Evolutionary conservation across 768 basidiomycete genomes (phyloP).

Genomic region (Suillus spraguei): DNA sequence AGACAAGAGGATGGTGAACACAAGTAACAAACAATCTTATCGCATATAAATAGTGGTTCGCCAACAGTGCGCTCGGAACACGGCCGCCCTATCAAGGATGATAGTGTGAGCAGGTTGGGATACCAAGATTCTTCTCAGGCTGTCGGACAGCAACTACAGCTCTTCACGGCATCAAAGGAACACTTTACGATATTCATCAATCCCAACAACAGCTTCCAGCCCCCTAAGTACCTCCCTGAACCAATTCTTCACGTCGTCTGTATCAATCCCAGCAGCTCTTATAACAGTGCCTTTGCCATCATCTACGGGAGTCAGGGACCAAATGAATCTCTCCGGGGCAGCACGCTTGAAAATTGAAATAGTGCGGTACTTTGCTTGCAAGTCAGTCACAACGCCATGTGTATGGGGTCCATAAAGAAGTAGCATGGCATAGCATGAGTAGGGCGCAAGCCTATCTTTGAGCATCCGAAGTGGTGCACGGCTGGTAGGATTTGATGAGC

Average conservation of each 20-base stretch:
- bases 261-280: slow-evolving; percentile 74
- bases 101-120: background rate
- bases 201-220: slow-evolving; percentile 57
- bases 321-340: slow-evolving; percentile 65
- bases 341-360: slow-evolving; percentile 63
- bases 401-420: slow-evolving; percentile 76
- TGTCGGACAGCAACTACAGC: background rate
- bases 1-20: background rate
- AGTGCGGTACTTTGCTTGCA: slow-evolving; percentile 51
- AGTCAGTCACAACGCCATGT: slow-evolving; percentile 44
- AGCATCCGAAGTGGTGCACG: slow-evolving; percentile 48
- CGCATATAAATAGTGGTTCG: slow-evolving; percentile 1
- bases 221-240: slow-evolving; percentile 54
- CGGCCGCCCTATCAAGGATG: background rate
- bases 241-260: slow-evolving; percentile 76
- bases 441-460: slow-evolving; percentile 68
- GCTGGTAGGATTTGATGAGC: slow-evolving; percentile 17
- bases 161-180: slow-evolving; percentile 44
- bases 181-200: slow-evolving; percentile 63
- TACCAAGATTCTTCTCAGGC: background rate
- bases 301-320: slow-evolving; percentile 74
- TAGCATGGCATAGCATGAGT: slow-evolving; percentile 88
- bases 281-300: slow-evolving; percentile 56
- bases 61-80: background rate
- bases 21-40: background rate